phyloP scores from a whole-genome alignment of 768 basidiomycete species.

The Hydnum rufescens region DNA sequence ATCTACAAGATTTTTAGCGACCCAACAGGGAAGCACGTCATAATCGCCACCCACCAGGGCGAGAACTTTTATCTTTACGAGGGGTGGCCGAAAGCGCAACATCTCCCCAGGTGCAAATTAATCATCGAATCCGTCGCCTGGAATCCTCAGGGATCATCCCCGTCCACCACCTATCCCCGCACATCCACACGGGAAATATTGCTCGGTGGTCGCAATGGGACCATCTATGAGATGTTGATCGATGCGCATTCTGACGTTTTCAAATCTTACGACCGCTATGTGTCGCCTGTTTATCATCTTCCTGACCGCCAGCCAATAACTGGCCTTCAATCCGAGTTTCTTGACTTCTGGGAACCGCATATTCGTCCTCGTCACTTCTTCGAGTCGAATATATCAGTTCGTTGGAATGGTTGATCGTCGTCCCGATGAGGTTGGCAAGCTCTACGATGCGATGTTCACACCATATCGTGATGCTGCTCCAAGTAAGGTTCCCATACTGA shows the following conservation, averaged over 20 bases:
- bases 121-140: constrained; percentile 83
- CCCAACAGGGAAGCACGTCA: constrained; percentile 77
- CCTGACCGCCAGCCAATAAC: constrained; percentile 69
- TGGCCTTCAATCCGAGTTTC: constrained; percentile 66
- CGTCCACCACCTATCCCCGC: constrained; percentile 16
- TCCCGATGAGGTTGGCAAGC: constrained; percentile 46
- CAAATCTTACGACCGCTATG: constrained; percentile 68
- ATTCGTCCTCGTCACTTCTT: constrained; percentile 67
- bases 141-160: constrained; percentile 51
- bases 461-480: constrained; percentile 57
- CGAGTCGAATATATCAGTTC: constrained; percentile 81
- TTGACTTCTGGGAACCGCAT: constrained; percentile 28
- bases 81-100: constrained; percentile 63
- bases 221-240: constrained; percentile 71
- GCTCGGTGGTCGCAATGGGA: constrained; percentile 68
- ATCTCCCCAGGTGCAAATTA: constrained; percentile 63
- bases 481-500: constrained; percentile 41
- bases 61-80: constrained; percentile 87
- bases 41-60: constrained; percentile 69
- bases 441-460: constrained; percentile 57
- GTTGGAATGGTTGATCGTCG: constrained; percentile 45
- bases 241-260: constrained; percentile 86
- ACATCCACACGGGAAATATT: constrained; percentile 71
- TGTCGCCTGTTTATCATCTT: constrained; percentile 52
- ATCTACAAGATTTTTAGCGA: constrained; percentile 79